Evolutionary conservation across 768 basidiomycete genomes (phyloP), one percentile per base, ranked within the genome.

Genomic region (Favolaschia claudopus): DNA sequence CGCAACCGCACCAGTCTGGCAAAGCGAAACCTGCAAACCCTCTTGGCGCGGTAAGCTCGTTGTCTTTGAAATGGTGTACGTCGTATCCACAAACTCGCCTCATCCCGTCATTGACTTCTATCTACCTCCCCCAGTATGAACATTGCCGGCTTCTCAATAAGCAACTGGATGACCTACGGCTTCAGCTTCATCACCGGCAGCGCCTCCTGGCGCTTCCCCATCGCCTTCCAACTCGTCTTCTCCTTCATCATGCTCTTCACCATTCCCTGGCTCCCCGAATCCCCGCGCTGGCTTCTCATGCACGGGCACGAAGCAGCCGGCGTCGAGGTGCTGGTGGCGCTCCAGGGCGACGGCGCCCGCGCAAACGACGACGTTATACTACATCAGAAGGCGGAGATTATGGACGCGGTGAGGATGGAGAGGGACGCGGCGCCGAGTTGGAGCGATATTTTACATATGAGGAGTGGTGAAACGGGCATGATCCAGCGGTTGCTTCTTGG

Each of bases 101-200:
- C 19, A 17, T 43, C 28, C 37, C 12, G 25, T 24, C n/a, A 8
- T 29, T 34, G 19, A n/a, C 27, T 13, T 28, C 43, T 27, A 8
- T 15, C 43, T 45, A 31, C n/a, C 40, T 13, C 48, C 48, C 44
- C 44, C 45, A 82, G 81, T 32, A 81, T 82, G 79, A 82, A 82
- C 58, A 79, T 82, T 36, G 82, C 79, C 8, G 82, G 80, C 1
- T 83, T 83, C 59, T 82, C 81, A 1, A 62, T 82, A 37, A 81
- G 79, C 55, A 82, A 83, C 57, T 83, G 82, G 82, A 80, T 83
- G 78, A 83, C 82, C 1, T 83, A 83, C 59, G 79, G 80, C 10
- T 80, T 82, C 64, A 82, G 80, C 63, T 83, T 78, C 63, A 61
- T 76, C 17, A 48, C 68, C 7, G 80, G 81, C 20, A 79, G 76